A percentile compares a stretch with the other conserved stretches of the same genome.
Conservation (phyloP, 78 protist species). For the Chrysochromulina tobinii region DNA sequence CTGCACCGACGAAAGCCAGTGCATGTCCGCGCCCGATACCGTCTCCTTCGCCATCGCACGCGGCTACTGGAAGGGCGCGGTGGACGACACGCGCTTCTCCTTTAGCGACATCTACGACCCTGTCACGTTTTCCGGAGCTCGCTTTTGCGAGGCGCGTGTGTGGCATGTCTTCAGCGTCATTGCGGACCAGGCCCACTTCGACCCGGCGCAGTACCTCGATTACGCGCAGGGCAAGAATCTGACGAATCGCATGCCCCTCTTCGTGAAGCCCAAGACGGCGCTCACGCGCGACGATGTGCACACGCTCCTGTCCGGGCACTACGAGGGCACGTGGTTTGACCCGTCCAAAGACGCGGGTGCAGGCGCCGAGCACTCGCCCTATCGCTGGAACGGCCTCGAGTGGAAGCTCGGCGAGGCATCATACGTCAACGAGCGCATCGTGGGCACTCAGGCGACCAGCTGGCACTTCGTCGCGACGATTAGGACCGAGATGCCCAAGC, state of each 20-base stretch:
- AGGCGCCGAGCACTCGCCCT: constrained; percentile 37
- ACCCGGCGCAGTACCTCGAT: background rate
- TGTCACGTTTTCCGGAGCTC: constrained; percentile 10
- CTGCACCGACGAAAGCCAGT: background rate
- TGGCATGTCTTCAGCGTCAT: background rate
- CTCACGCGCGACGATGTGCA: background rate
- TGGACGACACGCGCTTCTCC: constrained; percentile 31
- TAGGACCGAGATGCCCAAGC: constrained; percentile 5
- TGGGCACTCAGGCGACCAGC: constrained; percentile 45
- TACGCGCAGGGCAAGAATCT: constrained; percentile 37
- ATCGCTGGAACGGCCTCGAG: constrained; percentile 44
- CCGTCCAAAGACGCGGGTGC: constrained; percentile 33
- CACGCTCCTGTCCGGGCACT: background rate
- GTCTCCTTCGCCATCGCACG: constrained; percentile 35
- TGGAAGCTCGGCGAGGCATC: background rate
- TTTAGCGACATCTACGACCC: constrained; percentile 44
- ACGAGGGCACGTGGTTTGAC: constrained; percentile 2
- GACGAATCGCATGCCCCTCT: constrained; percentile 50
- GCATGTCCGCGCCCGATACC: background rate
- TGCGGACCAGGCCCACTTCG: background rate
- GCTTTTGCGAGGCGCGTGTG: constrained; percentile 55
- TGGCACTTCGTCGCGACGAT: constrained; percentile 39
- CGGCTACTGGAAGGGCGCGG: background rate
- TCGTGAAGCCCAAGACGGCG: background rate
- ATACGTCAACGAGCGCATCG: constrained; percentile 51